Conservation (phyloP, 2,329 filamentous ascomycete genomes). For the Fusarium continuum region DNA sequence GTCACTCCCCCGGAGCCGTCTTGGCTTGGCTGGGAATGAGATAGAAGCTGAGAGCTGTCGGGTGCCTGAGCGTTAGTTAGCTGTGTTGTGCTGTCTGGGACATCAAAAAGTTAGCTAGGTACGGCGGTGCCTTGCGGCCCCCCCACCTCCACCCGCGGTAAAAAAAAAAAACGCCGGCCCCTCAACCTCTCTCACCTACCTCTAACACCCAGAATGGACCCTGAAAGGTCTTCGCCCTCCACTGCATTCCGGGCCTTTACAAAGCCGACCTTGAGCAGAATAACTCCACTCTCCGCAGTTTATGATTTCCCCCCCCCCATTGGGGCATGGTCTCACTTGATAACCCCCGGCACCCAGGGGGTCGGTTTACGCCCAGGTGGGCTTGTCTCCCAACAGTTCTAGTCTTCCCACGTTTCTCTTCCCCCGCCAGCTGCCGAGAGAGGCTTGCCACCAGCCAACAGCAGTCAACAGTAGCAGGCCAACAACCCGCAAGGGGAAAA, state of each 20-base stretch:
- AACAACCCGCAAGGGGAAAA: conserved; percentile 35
- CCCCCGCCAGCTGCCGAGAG: conserved; percentile 41
- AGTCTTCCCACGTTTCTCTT: conserved; percentile 35
- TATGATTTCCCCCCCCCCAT: conserved; percentile 39
- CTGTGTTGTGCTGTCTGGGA: not conserved
- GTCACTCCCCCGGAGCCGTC: conserved; percentile 7
- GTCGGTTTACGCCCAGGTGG: conserved; percentile 32
- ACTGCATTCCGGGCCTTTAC: conserved; percentile 21
- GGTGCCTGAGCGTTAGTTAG: conserved; percentile 8
- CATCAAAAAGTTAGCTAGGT: not conserved
- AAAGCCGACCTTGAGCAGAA: conserved; percentile 2
- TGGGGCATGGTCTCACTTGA: conserved; percentile 34
- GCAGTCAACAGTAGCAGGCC: conserved; percentile 30
- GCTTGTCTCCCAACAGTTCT: conserved; percentile 45
- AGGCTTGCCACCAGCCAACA: conserved; percentile 41
- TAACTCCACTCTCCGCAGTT: conserved; percentile 2
- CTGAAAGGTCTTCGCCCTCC: conserved; percentile 26
- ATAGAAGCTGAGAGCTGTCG: conserved; percentile 7
- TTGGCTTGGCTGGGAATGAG: conserved; percentile 24
- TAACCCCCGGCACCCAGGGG: conserved; percentile 6
- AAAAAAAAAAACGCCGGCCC: conserved; percentile 22
- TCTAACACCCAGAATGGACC: conserved; percentile 21
- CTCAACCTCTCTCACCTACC: conserved; percentile 27
- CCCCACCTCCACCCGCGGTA: conserved; percentile 20
- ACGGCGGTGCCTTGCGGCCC: conserved; percentile 6